Evolutionary conservation across 371 early-diverging fungal species (phyloP), one percentile per base, ranked within the genome.

Genomic region (Apophysomyces sp.): DNA sequence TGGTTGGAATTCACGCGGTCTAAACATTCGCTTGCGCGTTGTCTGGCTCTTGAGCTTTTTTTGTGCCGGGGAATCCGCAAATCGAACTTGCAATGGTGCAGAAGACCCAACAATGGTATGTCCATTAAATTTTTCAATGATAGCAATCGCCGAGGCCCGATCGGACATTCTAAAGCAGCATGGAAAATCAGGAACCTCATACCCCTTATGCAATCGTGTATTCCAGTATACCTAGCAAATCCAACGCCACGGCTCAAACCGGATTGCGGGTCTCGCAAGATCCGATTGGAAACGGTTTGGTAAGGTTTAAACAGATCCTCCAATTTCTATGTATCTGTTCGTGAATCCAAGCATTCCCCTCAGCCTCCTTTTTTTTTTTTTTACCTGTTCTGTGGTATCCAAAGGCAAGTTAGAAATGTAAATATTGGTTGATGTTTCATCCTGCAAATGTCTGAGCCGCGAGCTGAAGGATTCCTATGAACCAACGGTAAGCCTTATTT

Each of bases 401-500:
- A 87, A 57, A 18, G 94, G 91, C 60, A 94, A 58, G 62, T 94
- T 94, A 24, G 93, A 91, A 28, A 94, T 74, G 62, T 94, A 94
- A 52, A 94, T 80, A 62, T 94, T 94, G 55, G 93, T 87, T 2
- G 92, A 90, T 5, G 73, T 83, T 52, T 82, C 77, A 63, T 92
- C 92, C 68, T 91, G 92, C 58, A 92, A 72, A 65, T 89, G 85
- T 64, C 87, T 86, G 49, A 93, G 76, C 41, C 84, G 71, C 9
- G 87, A 78, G 62, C 89, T 89, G 67, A 93, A 89, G 4, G 92
- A 89, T 68, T 92, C 94, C 86, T 86, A 60, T 40, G 15, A 58
- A 21, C 5, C 12, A 15, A 16, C n/a, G 51, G 28, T n/a, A 57
- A 51, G 18, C 4, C 6, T 26, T 26, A 32, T 29, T 31, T 13